Evolutionary conservation across 768 basidiomycete species (phyloP).

Genomic region (Tephrocybe sp.): DNA sequence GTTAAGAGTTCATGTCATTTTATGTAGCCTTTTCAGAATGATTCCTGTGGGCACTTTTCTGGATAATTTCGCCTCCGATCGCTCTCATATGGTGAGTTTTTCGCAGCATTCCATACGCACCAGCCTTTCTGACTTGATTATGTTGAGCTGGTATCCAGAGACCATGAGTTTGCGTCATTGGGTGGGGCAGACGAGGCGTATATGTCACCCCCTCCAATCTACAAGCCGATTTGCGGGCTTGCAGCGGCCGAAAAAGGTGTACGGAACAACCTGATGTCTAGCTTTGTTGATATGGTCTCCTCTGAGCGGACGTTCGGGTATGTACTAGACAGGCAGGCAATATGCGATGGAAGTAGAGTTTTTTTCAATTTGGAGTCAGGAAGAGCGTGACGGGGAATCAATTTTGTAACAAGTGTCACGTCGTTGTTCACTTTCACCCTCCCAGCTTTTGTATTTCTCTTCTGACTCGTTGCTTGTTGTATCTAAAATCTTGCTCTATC

Average conservation of each 20-base stretch:
- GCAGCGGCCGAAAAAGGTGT: slow-evolving; percentile 35
- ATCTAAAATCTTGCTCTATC: slow-evolving; percentile 3
- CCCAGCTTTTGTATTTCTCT: slow-evolving; percentile 11
- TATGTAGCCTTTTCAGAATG: slow-evolving; percentile 56
- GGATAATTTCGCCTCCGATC: slow-evolving; percentile 66
- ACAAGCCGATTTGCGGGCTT: slow-evolving; percentile 47
- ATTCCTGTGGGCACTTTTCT: slow-evolving; percentile 51
- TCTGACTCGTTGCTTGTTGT: slow-evolving; percentile 10
- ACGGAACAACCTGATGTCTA: slow-evolving; percentile 54
- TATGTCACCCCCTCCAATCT: slow-evolving; percentile 44
- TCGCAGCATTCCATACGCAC: too few species aligned
- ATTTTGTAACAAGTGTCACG: slow-evolving; percentile 17
- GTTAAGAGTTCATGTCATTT: not conserved
- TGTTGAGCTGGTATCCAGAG: slow-evolving; percentile 8
- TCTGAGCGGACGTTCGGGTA: slow-evolving; percentile 35
- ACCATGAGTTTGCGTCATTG: not conserved
- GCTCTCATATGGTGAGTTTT: slow-evolving; percentile 66
- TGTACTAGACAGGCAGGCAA: slow-evolving; percentile 31
- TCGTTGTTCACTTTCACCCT: slow-evolving; percentile 13
- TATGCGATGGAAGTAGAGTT: not conserved
- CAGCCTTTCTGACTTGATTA: slow-evolving; percentile 1
- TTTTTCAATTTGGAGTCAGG: not conserved
- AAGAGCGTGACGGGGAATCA: slow-evolving; percentile 7
- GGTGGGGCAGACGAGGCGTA: slow-evolving; percentile 25
- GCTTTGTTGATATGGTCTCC: slow-evolving; percentile 50